Evolutionary conservation across 495 filamentous ascomycete species (phyloP).

Genomic region (Rostrohypoxylon terebratum): DNA sequence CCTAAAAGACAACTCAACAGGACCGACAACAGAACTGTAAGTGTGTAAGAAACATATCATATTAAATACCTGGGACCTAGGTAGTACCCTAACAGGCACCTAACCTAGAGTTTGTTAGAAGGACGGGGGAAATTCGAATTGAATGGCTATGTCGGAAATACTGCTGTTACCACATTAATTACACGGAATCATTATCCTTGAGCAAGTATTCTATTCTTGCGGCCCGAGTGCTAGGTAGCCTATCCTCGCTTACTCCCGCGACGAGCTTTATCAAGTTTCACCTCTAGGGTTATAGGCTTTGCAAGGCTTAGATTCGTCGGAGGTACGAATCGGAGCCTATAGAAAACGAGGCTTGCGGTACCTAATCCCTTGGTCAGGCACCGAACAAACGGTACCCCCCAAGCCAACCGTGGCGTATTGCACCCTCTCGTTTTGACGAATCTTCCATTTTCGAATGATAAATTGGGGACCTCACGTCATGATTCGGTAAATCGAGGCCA

Average conservation of each 20-base stretch:
- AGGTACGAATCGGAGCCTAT: not conserved
- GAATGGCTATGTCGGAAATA: not conserved
- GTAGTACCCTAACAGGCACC: too few species aligned
- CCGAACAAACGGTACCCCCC: constrained; percentile 9
- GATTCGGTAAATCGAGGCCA: not conserved
- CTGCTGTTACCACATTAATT: not conserved
- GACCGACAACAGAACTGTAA: too few species aligned
- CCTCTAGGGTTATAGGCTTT: constrained; percentile 9
- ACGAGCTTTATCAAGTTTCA: constrained; percentile 10
- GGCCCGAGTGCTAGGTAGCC: not conserved
- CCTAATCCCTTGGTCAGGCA: not conserved
- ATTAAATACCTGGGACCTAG: not conserved
- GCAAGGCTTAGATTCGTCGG: not conserved
- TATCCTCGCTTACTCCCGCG: constrained; percentile 19
- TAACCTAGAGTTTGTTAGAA: not conserved
- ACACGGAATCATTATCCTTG: not conserved
- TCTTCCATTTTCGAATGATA: constrained; percentile 4
- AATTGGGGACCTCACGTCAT: constrained; percentile 28
- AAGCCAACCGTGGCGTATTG: constrained; percentile 1
- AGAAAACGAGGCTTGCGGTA: not conserved
- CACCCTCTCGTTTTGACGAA: constrained; percentile 27
- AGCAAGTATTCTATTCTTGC: not conserved
- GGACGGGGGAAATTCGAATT: not conserved
- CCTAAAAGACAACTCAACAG: not conserved
- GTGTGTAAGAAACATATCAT: not conserved